A percentile compares a stretch with the other conserved stretches of the same genome.
Conservation (phyloP, 768 basidiomycete species). For the Cystofilobasidium capitatum region DNA sequence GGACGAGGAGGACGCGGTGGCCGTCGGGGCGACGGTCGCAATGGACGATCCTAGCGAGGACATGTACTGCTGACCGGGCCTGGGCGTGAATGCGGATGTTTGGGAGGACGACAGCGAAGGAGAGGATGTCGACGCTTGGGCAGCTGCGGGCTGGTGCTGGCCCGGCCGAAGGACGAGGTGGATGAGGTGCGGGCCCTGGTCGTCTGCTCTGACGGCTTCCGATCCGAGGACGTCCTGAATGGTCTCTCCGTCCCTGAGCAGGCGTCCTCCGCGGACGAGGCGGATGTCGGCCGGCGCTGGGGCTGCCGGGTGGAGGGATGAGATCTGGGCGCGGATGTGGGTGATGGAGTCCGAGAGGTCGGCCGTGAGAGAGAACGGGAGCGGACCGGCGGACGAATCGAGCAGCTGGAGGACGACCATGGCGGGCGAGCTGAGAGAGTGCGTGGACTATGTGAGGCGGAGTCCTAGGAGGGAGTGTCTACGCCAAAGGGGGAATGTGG, state of each 20-base stretch:
- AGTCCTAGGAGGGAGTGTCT: not conserved
- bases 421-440: not conserved
- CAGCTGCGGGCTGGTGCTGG: not conserved
- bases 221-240: conserved; percentile 15
- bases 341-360: conserved; percentile 6
- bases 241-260: conserved; percentile 14
- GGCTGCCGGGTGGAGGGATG: not conserved
- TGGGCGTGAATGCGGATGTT: too few relatives aligned
- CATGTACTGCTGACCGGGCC: too few relatives aligned
- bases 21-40: too few relatives aligned
- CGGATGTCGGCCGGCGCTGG: conserved; percentile 7
- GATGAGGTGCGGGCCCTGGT: conserved; percentile 4
- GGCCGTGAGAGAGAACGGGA: conserved; percentile 1
- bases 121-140: not conserved
- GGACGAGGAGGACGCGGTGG: not conserved
- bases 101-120: not conserved
- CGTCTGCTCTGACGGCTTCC: not conserved
- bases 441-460: too few relatives aligned
- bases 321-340: conserved; percentile 7
- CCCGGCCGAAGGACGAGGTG: conserved; percentile 17
- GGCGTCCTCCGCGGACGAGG: conserved; percentile 5
- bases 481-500: not conserved
- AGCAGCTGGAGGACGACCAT: conserved; percentile 23
- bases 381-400: not conserved
- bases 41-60: too few relatives aligned